Conservation (phyloP, 2,329 filamentous ascomycete species). For the Aspergillus sp. region DNA sequence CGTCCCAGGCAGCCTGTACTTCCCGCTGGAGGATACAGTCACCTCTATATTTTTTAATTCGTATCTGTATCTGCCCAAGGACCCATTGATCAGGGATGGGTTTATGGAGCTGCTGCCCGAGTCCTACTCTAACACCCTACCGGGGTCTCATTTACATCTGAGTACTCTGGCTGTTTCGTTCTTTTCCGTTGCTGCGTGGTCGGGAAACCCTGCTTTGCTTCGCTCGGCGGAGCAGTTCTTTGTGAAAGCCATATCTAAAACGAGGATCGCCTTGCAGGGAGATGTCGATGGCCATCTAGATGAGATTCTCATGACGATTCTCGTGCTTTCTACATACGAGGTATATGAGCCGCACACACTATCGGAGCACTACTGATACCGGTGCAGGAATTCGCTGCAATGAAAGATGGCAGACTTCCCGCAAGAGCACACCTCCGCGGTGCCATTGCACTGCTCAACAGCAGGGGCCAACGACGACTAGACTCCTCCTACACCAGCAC, state of each 20-base stretch:
- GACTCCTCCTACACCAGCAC: slow-evolving; percentile 13
- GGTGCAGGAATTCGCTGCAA: slow-evolving; percentile 23
- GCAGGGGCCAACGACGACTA: slow-evolving; percentile 12
- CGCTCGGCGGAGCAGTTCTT: slow-evolving; percentile 22
- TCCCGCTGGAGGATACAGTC: slow-evolving; percentile 25
- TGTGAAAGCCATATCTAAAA: slow-evolving; percentile 21
- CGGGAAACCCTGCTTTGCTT: slow-evolving; percentile 22
- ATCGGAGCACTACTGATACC: not conserved
- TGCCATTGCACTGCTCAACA: slow-evolving; percentile 28
- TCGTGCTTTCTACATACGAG: slow-evolving; percentile 27
- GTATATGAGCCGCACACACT: slow-evolving; percentile 8
- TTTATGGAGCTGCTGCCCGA: slow-evolving; percentile 28
- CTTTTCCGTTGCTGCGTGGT: slow-evolving; percentile 29
- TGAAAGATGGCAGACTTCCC: slow-evolving; percentile 21
- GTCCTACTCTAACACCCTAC: slow-evolving; percentile 16
- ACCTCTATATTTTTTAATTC: slow-evolving; percentile 29
- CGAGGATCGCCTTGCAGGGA: slow-evolving; percentile 19
- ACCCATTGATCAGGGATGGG: slow-evolving; percentile 22
- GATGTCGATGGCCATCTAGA: slow-evolving; percentile 18
- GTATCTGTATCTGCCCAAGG: slow-evolving; percentile 25
- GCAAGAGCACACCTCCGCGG: slow-evolving; percentile 26
- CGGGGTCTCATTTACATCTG: slow-evolving; percentile 21
- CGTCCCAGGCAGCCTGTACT: slow-evolving; percentile 14
- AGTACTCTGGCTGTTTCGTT: slow-evolving; percentile 26
- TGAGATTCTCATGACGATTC: slow-evolving; percentile 22